Evolutionary conservation across 2,329 filamentous ascomycete species (phyloP).

Genomic region (Drechslerella dactyloides): DNA sequence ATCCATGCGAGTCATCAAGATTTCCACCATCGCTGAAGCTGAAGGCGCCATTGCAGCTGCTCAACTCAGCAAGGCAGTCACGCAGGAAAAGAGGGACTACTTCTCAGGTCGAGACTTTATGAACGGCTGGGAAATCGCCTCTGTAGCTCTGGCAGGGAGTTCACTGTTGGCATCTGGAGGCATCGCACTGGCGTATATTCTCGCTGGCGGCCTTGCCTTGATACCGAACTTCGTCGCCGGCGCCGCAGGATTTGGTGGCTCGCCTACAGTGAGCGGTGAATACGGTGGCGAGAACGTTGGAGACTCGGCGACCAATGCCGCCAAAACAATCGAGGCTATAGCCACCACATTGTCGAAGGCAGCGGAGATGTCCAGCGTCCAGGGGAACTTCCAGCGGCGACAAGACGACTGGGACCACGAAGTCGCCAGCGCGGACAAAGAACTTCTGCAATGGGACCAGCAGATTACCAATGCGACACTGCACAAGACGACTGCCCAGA

Average conservation of each 20-base stretch:
- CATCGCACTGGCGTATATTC: not conserved
- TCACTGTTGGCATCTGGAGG: not conserved
- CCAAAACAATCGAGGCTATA: conserved; percentile 2
- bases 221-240: conserved; percentile 13
- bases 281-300: conserved; percentile 5
- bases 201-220: conserved; percentile 2
- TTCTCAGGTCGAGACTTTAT: conserved; percentile 1
- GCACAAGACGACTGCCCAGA: not conserved
- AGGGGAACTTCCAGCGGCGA: conserved; percentile 1
- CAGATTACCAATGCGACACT: conserved; percentile 4
- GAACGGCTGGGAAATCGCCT: not conserved
- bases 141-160: not conserved
- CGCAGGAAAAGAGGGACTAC: conserved; percentile 2
- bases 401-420: conserved; percentile 10
- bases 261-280: not conserved
- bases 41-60: conserved; percentile 34
- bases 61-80: conserved; percentile 6
- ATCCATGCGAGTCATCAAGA: conserved; percentile 50
- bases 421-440: conserved; percentile 6
- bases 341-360: not conserved
- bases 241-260: conserved; percentile 3
- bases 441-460: conserved; percentile 8
- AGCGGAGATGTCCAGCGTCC: conserved; percentile 2
- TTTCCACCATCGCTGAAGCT: conserved; percentile 49
- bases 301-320: not conserved